A percentile compares a stretch with the other conserved stretches of the same genome.
Evolutionary conservation across 768 basidiomycete species (phyloP).

Genomic region (Russula sp.): DNA sequence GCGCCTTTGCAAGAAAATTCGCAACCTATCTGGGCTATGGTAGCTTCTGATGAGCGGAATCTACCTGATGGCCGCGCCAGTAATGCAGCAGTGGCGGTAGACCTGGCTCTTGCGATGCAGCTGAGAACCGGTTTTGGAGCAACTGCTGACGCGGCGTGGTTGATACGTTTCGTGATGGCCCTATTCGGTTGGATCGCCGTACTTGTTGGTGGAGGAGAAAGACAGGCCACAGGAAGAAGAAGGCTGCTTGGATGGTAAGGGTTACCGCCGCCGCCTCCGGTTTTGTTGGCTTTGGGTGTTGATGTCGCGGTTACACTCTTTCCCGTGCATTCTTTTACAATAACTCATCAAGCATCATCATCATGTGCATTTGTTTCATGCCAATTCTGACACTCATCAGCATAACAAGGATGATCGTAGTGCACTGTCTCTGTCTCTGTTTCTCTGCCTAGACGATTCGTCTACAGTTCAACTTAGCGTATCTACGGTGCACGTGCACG

Average conservation of each 20-base stretch:
- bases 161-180: slow-evolving; percentile 72
- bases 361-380: slow-evolving; percentile 1
- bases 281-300: not conserved
- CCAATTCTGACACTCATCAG: not conserved
- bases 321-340: not conserved
- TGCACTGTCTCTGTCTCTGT: not conserved
- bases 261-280: not conserved
- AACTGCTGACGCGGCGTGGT: slow-evolving; percentile 70
- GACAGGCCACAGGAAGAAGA: slow-evolving; percentile 7
- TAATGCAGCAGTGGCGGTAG: slow-evolving; percentile 39
- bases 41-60: slow-evolving; percentile 15
- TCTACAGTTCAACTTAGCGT: not conserved
- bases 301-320: not conserved
- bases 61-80: slow-evolving; percentile 27
- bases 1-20: not conserved
- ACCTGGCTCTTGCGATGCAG: slow-evolving; percentile 73
- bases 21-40: slow-evolving; percentile 10
- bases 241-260: slow-evolving; percentile 7
- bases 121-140: slow-evolving; percentile 62
- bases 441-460: no score
- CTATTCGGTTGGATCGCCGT: slow-evolving; percentile 74
- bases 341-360: not conserved
- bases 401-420: not conserved
- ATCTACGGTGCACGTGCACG: no score
- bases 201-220: slow-evolving; percentile 29